Base-by-base conservation (phyloP, 2,329 filamentous ascomycete genomes). In the Periconia sp. region DNA sequence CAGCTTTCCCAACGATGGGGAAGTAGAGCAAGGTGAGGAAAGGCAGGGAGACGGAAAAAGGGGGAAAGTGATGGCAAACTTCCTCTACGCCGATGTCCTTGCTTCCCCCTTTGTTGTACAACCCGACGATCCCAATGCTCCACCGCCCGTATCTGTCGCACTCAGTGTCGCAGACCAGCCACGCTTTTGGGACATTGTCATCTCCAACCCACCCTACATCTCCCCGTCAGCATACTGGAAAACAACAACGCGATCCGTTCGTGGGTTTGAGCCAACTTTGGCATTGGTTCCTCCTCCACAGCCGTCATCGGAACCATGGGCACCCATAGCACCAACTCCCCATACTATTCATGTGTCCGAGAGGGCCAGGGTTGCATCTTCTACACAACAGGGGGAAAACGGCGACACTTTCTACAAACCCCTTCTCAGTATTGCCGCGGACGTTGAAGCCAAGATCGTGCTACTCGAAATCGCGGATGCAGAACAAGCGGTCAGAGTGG, bases 171-270 rank as follows among this genome's bases (percentile, higher is more conserved):
- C 53, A 1, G 33, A 11, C 6, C 55, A 60, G 43, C 61, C 64
- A 1, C 49, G 41, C 9, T 66, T 67, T 41, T 74, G 71, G 71
- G 67, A 95, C 57, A 75, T 97, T 3, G 74, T 99, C 1, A 83
- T 94, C 35, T 89, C 89, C 1, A 99, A 99, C 66, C 94, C 94
- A 15, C 94, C 94, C 0, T 97, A 97, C 70, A 87, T 97, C 47
- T 95, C 92, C 1, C 76, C 79, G 0, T 59, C 0, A 3, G 83
- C 82, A 8, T 92, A 90, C 64, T 74, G 79, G 40, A 80, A 74
- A 40, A 83, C 84, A 17, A 92, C 88, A 1, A 79, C 81, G 1
- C 83, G 86, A 23, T 93, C 90, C 13, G 93, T 97, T 30, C 84
- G 91, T 15, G 85, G 85, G 44, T 91, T 85, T 69, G 94, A 99